These are phyloP conservation scores for Santalum album DNA, from an alignment of 164 flowering plant genomes.

Conservation along the genomic window DNA sequence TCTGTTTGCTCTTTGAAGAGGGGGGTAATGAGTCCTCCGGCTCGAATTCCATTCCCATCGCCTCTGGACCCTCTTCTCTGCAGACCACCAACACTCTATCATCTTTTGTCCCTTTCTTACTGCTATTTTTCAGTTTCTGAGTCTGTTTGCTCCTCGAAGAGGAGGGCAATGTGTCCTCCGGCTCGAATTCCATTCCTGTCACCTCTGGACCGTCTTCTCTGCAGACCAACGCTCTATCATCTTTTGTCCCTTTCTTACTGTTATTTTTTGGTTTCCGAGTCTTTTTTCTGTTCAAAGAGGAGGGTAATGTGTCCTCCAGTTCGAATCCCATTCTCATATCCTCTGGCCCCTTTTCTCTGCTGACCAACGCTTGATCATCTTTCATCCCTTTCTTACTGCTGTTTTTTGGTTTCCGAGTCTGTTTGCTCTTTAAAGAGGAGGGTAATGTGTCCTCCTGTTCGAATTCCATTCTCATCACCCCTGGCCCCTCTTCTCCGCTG, in stretches of 20 bases:
- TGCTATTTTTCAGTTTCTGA: constrained; percentile 6
- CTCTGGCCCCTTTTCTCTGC: constrained; percentile 14
- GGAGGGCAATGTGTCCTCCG: too few species aligned
- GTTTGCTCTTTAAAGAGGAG: constrained; percentile 9
- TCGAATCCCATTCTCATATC: constrained; percentile 7
- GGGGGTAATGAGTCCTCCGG: too few species aligned
- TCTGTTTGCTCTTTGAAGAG: too few species aligned
- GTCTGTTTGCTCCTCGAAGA: too few species aligned
- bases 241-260: constrained; percentile 6
- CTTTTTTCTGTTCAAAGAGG: constrained; percentile 9
- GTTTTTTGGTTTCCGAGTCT: constrained; percentile 11
- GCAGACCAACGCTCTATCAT: constrained; percentile 13
- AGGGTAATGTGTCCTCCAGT: constrained; percentile 10
- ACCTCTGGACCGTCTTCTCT: too few species aligned
- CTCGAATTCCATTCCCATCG: too few species aligned
- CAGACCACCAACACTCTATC: constrained; percentile 13
- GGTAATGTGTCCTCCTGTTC: constrained; percentile 14
- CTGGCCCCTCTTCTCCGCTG: constrained; percentile 15
- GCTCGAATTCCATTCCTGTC: too few species aligned
- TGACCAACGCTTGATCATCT: constrained; percentile 14
- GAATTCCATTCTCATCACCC: constrained; percentile 1
- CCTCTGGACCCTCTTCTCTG: too few species aligned
- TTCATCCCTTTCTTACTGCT: constrained; percentile 8
- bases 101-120: neutral
- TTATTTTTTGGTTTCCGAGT: constrained; percentile 10